These are phyloP conservation scores for Neocatenulostroma microsporum DNA, from an alignment of 2,329 filamentous ascomycete species.

Conservation along the genomic window DNA sequence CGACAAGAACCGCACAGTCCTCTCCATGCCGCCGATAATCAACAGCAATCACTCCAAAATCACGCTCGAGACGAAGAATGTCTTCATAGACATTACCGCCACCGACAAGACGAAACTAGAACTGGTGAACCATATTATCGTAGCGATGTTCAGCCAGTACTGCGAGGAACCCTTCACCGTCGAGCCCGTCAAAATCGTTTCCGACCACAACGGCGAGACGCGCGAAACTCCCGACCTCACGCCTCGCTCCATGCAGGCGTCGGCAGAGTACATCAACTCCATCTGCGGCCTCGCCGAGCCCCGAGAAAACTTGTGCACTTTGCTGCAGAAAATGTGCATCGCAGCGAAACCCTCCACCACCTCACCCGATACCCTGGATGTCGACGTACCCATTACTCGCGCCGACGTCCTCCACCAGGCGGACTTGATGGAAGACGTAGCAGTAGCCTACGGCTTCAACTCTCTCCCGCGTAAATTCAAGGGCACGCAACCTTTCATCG, in stretches of 20 bases:
- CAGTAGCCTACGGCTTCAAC: conserved; percentile 97
- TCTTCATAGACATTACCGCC: conserved; percentile 95
- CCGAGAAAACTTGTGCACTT: conserved; percentile 65
- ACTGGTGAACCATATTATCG: conserved; percentile 89
- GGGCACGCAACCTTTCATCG: conserved; percentile 77
- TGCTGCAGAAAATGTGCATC: conserved; percentile 85
- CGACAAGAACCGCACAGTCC: conserved; percentile 77
- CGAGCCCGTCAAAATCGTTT: conserved; percentile 87
- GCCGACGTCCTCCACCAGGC: conserved; percentile 94
- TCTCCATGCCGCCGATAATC: conserved; percentile 94
- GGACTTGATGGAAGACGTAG: conserved; percentile 97
- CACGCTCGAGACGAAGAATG: conserved; percentile 77
- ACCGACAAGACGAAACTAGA: conserved; percentile 94
- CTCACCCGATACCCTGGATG: conserved; percentile 60
- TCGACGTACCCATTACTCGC: conserved; percentile 77
- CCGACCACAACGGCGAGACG: conserved; percentile 78
- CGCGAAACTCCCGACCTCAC: conserved; percentile 72
- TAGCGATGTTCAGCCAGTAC: conserved; percentile 95
- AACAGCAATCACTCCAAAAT: conserved; percentile 98
- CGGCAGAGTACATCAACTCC: conserved; percentile 87
- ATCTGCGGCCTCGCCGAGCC: conserved; percentile 77
- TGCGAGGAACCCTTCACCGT: conserved; percentile 82
- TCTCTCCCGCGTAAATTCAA: conserved; percentile 81
- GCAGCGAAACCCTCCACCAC: conserved; percentile 65
- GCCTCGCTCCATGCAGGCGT: conserved; percentile 69